Percentiles rank a stretch among this genome's conserved stretches.
Evolutionary conservation across 345 rosid genomes (phyloP).

Genomic region (Stellera chamaejasme): DNA sequence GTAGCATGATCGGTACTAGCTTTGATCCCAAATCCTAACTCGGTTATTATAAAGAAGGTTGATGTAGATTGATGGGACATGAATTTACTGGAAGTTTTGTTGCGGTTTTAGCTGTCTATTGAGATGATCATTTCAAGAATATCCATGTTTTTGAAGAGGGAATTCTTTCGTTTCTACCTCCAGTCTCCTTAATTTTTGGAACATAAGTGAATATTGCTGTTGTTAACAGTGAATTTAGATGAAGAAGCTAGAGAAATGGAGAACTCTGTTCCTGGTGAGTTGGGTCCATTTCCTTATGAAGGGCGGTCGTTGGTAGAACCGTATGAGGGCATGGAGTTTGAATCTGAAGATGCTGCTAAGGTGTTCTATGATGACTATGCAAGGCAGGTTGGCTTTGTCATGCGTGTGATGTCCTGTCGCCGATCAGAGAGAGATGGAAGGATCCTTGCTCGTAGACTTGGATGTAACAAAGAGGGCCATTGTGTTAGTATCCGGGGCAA

Average conservation of each 20-base stretch:
- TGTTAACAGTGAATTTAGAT: conserved; percentile 44
- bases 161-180: no score
- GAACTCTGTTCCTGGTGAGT: conserved; percentile 28
- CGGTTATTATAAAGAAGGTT: no score
- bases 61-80: no score
- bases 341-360: conserved; percentile 85
- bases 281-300: conserved; percentile 18
- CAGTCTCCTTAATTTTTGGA: not conserved
- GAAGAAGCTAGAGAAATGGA: conserved; percentile 30
- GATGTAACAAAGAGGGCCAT: conserved; percentile 91
- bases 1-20: no score
- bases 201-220: conserved; percentile 5
- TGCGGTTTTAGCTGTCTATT: no score
- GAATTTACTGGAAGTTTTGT: no score
- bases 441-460: conserved; percentile 81
- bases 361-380: conserved; percentile 82
- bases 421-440: conserved; percentile 89
- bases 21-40: no score
- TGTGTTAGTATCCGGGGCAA: conserved; percentile 76
- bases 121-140: no score
- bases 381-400: conserved; percentile 66
- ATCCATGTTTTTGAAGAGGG: no score
- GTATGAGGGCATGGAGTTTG: conserved; percentile 73
- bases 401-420: conserved; percentile 95
- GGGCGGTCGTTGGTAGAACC: conserved; percentile 48